Evolutionary conservation across 2,329 filamentous ascomycete species (phyloP).

Genomic region (Epichloe elymi): DNA sequence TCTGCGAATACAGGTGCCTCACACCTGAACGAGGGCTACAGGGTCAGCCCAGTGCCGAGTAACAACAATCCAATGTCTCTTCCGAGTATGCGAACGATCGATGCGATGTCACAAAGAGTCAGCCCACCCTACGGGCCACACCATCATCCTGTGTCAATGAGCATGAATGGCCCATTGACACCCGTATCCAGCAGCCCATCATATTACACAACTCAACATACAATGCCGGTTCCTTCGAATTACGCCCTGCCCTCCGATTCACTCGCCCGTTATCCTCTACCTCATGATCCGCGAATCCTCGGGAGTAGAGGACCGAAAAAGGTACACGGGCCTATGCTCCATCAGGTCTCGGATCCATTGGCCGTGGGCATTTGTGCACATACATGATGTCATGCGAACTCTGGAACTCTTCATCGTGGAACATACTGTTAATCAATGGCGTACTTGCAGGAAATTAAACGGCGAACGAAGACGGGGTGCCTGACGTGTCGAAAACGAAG

Average conservation of each 20-base stretch:
- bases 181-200: conserved; percentile 20
- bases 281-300: conserved; percentile 35
- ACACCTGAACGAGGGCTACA: conserved; percentile 17
- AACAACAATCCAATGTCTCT: conserved; percentile 20
- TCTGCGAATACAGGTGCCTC: conserved; percentile 13
- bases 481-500: conserved; percentile 48
- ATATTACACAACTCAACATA: conserved; percentile 29
- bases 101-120: conserved; percentile 16
- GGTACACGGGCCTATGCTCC: conserved; percentile 25
- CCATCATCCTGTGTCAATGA: conserved; percentile 24
- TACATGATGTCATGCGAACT: not conserved
- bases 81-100: conserved; percentile 29
- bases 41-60: conserved; percentile 16
- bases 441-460: conserved; percentile 43
- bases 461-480: conserved; percentile 50
- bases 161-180: conserved; percentile 19
- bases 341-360: too few species aligned
- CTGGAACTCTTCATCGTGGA: not conserved
- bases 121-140: conserved; percentile 15
- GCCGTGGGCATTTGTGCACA: not conserved
- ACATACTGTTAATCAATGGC: conserved; percentile 2
- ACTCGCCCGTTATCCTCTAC: conserved; percentile 32
- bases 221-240: conserved; percentile 19
- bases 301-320: conserved; percentile 42
- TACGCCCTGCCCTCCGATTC: conserved; percentile 32